Base-by-base conservation (phyloP, 306 rosid species). In the Cercis canadensis region DNA sequence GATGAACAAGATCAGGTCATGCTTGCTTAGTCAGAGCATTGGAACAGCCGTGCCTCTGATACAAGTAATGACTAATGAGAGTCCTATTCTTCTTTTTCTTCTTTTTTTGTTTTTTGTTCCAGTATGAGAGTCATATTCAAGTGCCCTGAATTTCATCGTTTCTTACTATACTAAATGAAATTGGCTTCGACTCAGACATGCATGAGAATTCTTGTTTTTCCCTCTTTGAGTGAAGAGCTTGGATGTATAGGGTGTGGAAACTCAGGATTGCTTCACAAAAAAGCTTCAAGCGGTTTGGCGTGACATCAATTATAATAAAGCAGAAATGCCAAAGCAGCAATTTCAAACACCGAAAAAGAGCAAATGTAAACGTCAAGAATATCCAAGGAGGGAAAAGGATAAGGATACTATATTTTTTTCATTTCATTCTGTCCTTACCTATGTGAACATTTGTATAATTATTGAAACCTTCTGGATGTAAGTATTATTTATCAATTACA, bases 11-110 rank as follows among this genome's bases (percentile, higher is more conserved):
- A 73, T 40, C 49, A 69, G 46, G 46, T 59, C 70, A 52, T 63
- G 74, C 76, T 66, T 77, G 44, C 67, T 67, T 31, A 54, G 24
- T 76, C 57, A 34, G 5, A 51, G 59, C 31, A n/a, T n/a, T n/a
- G 15, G 51, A 41, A 29, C n/a, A 68, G 32, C 60, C 19, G 43
- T 31, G 8, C 43, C 31, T 19, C 17, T n/a, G 54, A 39, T 14
- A 24, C 18, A 17, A 8, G 21, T 46, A 56, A 24, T 24, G 8
- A 37, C 43, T 37, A 8, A 37, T 67, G 47, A 39, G 54, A 67
- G 19, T 65, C 47, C 16, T 39, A 15, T 24, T 62, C 7, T 18
- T 74, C 43, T 13, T 75, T 5, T 54, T 19, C 52, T 1, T 34
- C 53, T 17, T 44, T 2, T 41, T 6, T 0, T 41, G 9, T 41